Evolutionary conservation across 371 early-diverging fungal species (phyloP).

Genomic region (Mortierella sp.): DNA sequence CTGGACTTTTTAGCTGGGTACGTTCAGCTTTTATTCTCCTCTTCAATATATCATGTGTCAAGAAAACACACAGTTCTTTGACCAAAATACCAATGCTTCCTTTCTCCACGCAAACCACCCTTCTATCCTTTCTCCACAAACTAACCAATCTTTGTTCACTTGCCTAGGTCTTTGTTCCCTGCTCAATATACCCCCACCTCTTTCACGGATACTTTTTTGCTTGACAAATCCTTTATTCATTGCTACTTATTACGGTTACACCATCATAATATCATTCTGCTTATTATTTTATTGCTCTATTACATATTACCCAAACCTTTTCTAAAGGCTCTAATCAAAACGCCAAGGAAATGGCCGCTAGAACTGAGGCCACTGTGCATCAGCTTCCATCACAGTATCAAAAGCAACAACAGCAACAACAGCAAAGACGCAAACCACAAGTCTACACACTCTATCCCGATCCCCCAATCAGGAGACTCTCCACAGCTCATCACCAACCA

Average conservation of each 20-base stretch:
- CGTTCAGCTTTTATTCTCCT: not conserved
- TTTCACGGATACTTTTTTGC: not conserved
- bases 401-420: constrained; percentile 14
- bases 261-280: constrained; percentile 6
- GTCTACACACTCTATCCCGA: constrained; percentile 49
- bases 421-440: constrained; percentile 14
- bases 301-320: not conserved
- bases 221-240: not conserved
- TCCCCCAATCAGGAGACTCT: constrained; percentile 20
- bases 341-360: constrained; percentile 2
- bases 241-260: constrained; percentile 23
- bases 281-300: not conserved
- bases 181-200: not conserved
- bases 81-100: no score
- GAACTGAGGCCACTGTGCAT: constrained; percentile 5
- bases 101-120: no score
- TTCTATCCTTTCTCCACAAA: no score
- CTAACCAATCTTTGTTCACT: no score
- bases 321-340: constrained; percentile 10
- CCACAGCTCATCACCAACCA: not conserved
- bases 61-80: no score
- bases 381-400: not conserved
- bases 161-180: not conserved
- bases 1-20: no score
- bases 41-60: not conserved